phyloP scores from a whole-genome alignment of 129 eudicot genomes.

The Chrysanthemum lavandulifolium region DNA sequence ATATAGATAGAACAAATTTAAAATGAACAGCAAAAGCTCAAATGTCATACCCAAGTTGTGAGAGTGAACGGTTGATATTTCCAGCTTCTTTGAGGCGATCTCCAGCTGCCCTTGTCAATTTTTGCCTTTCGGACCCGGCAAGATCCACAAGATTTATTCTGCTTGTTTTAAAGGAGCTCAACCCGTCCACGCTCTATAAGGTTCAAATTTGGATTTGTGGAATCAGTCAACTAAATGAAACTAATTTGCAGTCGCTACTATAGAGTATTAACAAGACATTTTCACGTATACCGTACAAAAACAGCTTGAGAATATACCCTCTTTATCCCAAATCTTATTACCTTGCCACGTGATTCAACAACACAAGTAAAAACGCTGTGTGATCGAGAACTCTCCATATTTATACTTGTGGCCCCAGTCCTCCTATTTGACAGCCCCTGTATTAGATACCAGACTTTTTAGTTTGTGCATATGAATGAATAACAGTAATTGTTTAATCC shows the following conservation, averaged over 20 bases:
- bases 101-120: constrained; percentile 97
- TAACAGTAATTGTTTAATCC: not conserved
- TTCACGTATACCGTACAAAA: constrained; percentile 17
- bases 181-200: constrained; percentile 71
- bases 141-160: constrained; percentile 95
- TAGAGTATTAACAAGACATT: constrained; percentile 5
- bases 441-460: constrained; percentile 7
- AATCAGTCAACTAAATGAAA: not conserved
- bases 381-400: constrained; percentile 97
- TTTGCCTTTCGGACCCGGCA: constrained; percentile 99
- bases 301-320: not conserved
- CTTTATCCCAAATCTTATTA: constrained; percentile 30
- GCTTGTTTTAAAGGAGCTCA: constrained; percentile 80
- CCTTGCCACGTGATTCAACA: constrained; percentile 98
- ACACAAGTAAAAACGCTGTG: constrained; percentile 97
- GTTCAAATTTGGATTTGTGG: constrained; percentile 12
- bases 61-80: constrained; percentile 95
- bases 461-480: not conserved
- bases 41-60: constrained; percentile 89
- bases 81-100: constrained; percentile 98
- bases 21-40: not conserved
- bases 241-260: not conserved
- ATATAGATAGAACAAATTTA: not conserved
- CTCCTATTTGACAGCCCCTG: constrained; percentile 95
- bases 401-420: constrained; percentile 80